Base-by-base conservation (phyloP, 345 rosid genomes). In the Salix caprea region DNA sequence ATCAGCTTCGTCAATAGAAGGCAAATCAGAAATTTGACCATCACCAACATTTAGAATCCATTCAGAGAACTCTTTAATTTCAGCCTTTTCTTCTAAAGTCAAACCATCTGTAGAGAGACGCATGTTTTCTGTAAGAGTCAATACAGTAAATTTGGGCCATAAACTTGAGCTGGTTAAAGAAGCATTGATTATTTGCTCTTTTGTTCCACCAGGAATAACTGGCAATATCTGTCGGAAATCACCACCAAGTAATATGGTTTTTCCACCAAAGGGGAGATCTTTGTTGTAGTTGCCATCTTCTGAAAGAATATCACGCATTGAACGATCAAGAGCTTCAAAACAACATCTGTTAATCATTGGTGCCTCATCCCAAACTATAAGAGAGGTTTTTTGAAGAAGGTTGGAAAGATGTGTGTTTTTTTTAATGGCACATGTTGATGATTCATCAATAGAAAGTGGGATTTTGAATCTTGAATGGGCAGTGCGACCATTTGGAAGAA, bases 401-500 rank as follows among this genome's bases (percentile, higher is more conserved):
- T 0, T 52, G 1, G n/a, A 52, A 16, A 19, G 60, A 52, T 52
- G 24, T 19, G 7, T 50, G 6, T 65, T 77, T 72, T 21, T 54
- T 24, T 19, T 61, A 6, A 78, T 37, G 7, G 10, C 3, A 50
- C 72, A 72, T 0, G 42, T 9, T 12, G 48, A 62, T 6, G 13
- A 21, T 13, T 65, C n/a, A 2, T 72, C 18, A 62, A 14, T 19
- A 24, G 7, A 18, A 13, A 77, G 8, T n/a, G 79, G 44, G 15
- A 77, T 70, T 12, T 70, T 56, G 30, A 76, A 77, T 71, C 65
- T 48, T 6, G 76, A 78, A 58, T 78, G 80, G 13, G 68, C 4
- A 39, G 67, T 72, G 36, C 67, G 15, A 6, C 67, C 76, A 11
- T 32, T 56, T 23, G n/a, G 40, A 11, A 78, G 37, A 0, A 72